Percentiles rank a stretch among this genome's conserved stretches.
Evolutionary conservation across 2,329 filamentous ascomycete genomes (phyloP).

Genomic region (Xylaria sp.): DNA sequence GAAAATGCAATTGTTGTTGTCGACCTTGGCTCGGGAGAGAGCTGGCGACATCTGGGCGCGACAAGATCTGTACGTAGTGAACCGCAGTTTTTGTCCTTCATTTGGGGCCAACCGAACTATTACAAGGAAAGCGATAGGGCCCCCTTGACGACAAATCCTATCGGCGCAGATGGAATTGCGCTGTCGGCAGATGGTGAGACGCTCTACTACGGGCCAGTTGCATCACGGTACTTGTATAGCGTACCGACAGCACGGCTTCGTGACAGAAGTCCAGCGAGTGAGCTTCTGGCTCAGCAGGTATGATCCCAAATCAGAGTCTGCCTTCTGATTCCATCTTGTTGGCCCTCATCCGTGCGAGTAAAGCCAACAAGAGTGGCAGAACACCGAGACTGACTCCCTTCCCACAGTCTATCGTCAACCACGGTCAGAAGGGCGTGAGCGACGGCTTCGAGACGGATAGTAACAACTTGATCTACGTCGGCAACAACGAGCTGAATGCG

Average conservation of each 20-base stretch:
- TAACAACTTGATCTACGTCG: slow-evolving; percentile 44
- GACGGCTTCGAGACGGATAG: slow-evolving; percentile 49
- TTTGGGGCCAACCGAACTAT: slow-evolving; percentile 46
- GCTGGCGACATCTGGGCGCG: slow-evolving; percentile 45
- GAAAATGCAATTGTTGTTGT: slow-evolving; percentile 46
- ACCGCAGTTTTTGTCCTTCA: slow-evolving; percentile 41
- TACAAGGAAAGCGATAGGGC: slow-evolving; percentile 32
- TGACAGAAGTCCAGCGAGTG: slow-evolving; percentile 34
- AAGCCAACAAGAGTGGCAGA: not conserved
- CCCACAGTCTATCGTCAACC: slow-evolving; percentile 37
- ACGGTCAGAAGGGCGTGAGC: slow-evolving; percentile 44
- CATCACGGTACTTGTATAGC: slow-evolving; percentile 39
- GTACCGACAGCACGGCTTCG: slow-evolving; percentile 37
- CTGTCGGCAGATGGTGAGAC: slow-evolving; percentile 43
- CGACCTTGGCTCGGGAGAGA: slow-evolving; percentile 43
- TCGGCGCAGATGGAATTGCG: slow-evolving; percentile 48
- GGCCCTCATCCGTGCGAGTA: no score
- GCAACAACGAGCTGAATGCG: slow-evolving; percentile 46
- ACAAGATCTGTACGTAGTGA: slow-evolving; percentile 37
- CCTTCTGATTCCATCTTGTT: not conserved
- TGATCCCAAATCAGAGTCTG: not conserved
- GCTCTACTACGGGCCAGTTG: slow-evolving; percentile 42
- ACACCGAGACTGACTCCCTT: slow-evolving; percentile 26
- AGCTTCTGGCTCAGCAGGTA: slow-evolving; percentile 31
- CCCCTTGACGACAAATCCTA: slow-evolving; percentile 33